Conservation (phyloP, 441 rosid species). For the Populus hybrid region DNA sequence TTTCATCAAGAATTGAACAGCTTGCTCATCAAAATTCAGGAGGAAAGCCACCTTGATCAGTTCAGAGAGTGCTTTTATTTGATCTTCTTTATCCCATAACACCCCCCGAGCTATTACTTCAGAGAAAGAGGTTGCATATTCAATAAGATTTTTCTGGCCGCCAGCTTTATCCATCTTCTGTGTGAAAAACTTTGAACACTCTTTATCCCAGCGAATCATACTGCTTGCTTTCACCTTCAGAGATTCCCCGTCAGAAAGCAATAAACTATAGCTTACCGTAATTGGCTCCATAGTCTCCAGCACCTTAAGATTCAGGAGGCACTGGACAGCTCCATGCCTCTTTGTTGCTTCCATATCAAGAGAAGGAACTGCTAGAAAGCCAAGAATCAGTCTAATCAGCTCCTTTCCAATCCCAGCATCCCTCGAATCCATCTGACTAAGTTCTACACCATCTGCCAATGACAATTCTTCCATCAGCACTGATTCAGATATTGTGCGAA, state of each 20-base stretch:
- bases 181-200: slow-evolving; percentile 36
- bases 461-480: slow-evolving; percentile 37
- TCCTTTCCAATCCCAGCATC: slow-evolving; percentile 26
- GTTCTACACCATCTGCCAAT: slow-evolving; percentile 15
- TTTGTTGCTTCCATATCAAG: slow-evolving; percentile 39
- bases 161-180: slow-evolving; percentile 39
- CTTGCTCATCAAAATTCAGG: slow-evolving; percentile 53
- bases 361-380: slow-evolving; percentile 48
- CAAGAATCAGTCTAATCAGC: slow-evolving; percentile 53
- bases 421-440: slow-evolving; percentile 21
- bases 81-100: slow-evolving; percentile 58
- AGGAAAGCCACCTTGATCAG: slow-evolving; percentile 57
- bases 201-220: slow-evolving; percentile 64
- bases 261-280: slow-evolving; percentile 33
- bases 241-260: slow-evolving; percentile 37
- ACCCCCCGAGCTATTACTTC: slow-evolving; percentile 55
- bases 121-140: slow-evolving; percentile 51
- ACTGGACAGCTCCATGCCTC: slow-evolving; percentile 43
- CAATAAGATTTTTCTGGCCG: slow-evolving; percentile 38
- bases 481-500: slow-evolving; percentile 50
- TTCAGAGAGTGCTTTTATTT: slow-evolving; percentile 39
- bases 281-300: slow-evolving; percentile 41
- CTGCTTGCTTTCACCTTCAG: slow-evolving; percentile 24
- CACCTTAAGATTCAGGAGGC: slow-evolving; percentile 39
- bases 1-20: slow-evolving; percentile 54